Base-by-base conservation (phyloP, 192 early-diverging fungal genomes). In the Gigaspora rosea region DNA sequence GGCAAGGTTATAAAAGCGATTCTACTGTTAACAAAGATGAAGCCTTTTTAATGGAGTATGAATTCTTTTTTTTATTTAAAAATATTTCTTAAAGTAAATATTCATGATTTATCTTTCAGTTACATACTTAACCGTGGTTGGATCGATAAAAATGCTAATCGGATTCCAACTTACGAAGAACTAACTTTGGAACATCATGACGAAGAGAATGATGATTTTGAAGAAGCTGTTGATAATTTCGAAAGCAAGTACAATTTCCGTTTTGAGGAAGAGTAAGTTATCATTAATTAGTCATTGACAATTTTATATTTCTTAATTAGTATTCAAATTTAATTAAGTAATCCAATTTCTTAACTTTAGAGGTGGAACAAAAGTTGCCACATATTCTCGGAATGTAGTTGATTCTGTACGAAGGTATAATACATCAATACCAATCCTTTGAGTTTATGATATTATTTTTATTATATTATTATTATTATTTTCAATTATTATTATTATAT, bases 101-200 rank as follows among this genome's bases (percentile, higher is more conserved):
- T 56, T 71, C 20, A 48, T 71, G 11, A 32, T 20, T 35, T n/a
- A 52, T 46, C n/a, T 75, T 54, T 47, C 74, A 90, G 88, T 67
- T 96, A 95, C 76, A 89, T 98, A 48, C 75, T 98, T 77, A 98
- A 95, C 79, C 92, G 94, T 78, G 94, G 96, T 18, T 98, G 97
- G 97, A 88, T 97, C 15, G 95, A 95, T 61, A 94, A 94, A 76
- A 86, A 86, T 10, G 83, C 85, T 46, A 86, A 83, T n/a, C 85
- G 82, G 52, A 73, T 85, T 0, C 88, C 92, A 10, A 86, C 87
- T 8, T 93, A 93, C 77, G 84, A 91, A 59, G 91, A 95, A 63
- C 89, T 95, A 74, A 86, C 92, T 5, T 74, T 75, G 1, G 85
- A 87, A 35, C 73, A 75, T 49, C 73, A 63, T 41, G 91, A 92